Percentiles rank a stretch among this genome's conserved stretches.
Evolutionary conservation across 148 eudicot genomes (phyloP).

Genomic region (Camellia sinensis): DNA sequence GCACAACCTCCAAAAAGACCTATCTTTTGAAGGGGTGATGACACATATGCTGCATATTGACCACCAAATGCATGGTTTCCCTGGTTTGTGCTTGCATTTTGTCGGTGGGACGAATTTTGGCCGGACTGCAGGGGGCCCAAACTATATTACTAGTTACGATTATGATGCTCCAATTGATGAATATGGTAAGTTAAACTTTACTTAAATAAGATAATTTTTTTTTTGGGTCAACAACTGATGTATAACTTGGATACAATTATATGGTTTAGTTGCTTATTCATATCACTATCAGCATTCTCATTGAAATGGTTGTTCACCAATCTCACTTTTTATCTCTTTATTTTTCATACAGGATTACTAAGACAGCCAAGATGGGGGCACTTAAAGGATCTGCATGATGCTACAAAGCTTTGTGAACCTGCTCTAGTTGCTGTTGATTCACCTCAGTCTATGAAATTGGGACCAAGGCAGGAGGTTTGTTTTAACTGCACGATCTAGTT

Average conservation of each 20-base stretch:
- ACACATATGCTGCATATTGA: constrained; percentile 7
- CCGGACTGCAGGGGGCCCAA: constrained; percentile 93
- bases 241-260: neutral
- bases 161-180: constrained; percentile 99
- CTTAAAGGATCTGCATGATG: constrained; percentile 92
- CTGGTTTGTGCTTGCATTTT: constrained; percentile 48
- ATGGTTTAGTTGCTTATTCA: neutral
- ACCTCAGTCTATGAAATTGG: constrained; percentile 74
- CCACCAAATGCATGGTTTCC: constrained; percentile 4
- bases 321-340: constrained; percentile 7
- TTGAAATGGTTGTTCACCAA: constrained; percentile 2
- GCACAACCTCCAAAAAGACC: neutral
- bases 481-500: neutral
- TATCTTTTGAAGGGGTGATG: neutral
- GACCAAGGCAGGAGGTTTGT: constrained; percentile 87
- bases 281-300: neutral
- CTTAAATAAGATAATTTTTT: neutral
- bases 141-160: constrained; percentile 85
- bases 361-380: constrained; percentile 99
- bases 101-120: constrained; percentile 98
- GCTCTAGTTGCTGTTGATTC: constrained; percentile 84
- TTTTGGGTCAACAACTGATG: neutral
- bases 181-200: constrained; percentile 58
- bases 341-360: constrained; percentile 56
- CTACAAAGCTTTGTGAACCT: constrained; percentile 94